Percentiles rank a stretch among this genome's conserved stretches.
These are phyloP conservation scores for Trichosporon faecale DNA, from an alignment of 1,284 basidiomycete genomes.

Conservation along the genomic window DNA sequence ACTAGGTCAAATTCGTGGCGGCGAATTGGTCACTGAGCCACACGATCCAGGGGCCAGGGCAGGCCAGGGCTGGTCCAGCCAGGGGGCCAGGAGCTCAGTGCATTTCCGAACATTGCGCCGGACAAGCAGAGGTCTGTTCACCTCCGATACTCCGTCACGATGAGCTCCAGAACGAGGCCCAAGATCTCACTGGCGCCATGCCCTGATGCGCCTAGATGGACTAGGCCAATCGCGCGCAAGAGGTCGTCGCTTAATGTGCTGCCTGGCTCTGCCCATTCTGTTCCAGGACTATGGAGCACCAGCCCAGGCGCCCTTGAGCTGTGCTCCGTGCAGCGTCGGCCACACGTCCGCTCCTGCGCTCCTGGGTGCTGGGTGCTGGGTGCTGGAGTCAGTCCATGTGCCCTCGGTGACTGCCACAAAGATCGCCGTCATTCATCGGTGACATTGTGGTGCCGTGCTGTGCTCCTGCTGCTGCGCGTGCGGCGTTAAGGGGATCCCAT, in stretches of 20 bases:
- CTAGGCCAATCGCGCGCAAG: neutral
- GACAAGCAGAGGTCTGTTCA: neutral
- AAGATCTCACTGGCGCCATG: conserved; percentile 3
- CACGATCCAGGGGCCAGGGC: neutral
- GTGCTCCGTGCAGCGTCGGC: neutral
- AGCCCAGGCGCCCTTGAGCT: too few species aligned
- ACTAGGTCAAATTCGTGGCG: conserved; percentile 9
- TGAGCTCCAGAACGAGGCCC: neutral
- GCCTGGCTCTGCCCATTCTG: neutral
- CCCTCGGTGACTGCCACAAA: conserved; percentile 1
- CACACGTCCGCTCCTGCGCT: neutral
- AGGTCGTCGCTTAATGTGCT: neutral
- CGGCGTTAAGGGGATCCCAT: neutral
- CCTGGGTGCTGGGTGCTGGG: neutral
- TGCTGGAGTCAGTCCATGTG: neutral
- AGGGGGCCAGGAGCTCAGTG: neutral
- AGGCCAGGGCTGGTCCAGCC: neutral
- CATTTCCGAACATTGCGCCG: conserved; percentile 4
- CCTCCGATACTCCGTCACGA: neutral
- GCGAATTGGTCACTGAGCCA: conserved; percentile 2
- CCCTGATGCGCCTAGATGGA: neutral
- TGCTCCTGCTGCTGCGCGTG: neutral
- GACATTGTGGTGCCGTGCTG: neutral
- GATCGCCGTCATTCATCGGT: neutral
- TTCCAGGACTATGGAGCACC: conserved; percentile 4